Conservation (phyloP, 371 early-diverging fungal species). For the Umbelopsis sp. region DNA sequence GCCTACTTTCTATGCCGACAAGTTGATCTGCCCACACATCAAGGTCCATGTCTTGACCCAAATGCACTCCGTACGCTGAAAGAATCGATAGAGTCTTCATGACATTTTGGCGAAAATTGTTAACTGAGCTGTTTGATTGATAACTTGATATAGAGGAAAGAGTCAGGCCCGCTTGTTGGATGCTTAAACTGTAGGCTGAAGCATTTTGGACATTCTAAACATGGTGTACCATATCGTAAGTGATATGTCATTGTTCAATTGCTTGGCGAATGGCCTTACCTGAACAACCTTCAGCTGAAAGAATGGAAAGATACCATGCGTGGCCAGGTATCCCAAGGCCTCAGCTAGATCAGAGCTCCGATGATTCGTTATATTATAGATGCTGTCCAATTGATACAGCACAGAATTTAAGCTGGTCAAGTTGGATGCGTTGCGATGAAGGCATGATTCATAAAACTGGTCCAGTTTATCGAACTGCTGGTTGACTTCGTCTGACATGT, state of each 20-base stretch:
- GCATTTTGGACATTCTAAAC: not conserved
- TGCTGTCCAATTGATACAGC: not conserved
- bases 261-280: not conserved
- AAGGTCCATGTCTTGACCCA: not conserved
- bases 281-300: not conserved
- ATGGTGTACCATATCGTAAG: too few relatives aligned
- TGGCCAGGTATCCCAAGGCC: not conserved
- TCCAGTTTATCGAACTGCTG: not conserved
- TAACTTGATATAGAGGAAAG: not conserved
- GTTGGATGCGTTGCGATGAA: not conserved
- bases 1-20: not conserved
- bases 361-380: not conserved
- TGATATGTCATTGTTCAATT: not conserved
- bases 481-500: not conserved
- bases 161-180: not conserved
- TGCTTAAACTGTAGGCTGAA: not conserved
- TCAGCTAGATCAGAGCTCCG: not conserved
- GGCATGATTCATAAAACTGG: not conserved
- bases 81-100: not conserved
- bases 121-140: not conserved
- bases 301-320: slow-evolving; percentile 1
- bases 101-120: not conserved
- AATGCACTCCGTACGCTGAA: not conserved
- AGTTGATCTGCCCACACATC: not conserved
- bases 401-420: not conserved